phyloP scores from a whole-genome alignment of 179 eudicot genomes.

The Amaranthus tricolor region DNA sequence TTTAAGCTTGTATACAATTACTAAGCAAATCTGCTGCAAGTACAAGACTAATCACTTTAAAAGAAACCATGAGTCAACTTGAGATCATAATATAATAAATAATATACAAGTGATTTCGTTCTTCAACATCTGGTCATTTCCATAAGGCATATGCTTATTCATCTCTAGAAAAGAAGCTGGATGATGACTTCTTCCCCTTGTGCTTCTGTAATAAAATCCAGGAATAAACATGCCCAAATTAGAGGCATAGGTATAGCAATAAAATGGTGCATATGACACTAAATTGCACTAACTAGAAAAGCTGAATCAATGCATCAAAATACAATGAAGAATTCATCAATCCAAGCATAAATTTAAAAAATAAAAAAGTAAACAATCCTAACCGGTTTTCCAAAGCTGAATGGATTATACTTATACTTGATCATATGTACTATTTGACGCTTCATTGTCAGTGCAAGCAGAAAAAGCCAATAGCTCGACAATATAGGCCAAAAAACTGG shows the following conservation, averaged over 20 bases:
- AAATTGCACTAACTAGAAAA: background rate
- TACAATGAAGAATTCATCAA: background rate
- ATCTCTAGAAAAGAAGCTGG: conserved; percentile 15
- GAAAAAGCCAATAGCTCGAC: conserved; percentile 55
- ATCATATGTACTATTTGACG: conserved; percentile 54
- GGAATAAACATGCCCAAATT: background rate
- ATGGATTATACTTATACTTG: conserved; percentile 48
- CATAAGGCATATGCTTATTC: conserved; percentile 1
- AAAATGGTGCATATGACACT: conserved; percentile 1
- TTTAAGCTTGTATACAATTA: conserved; percentile 21
- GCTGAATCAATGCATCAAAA: background rate
- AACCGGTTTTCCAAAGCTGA: conserved; percentile 41
- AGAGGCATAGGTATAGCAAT: background rate
- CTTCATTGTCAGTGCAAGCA: conserved; percentile 44
- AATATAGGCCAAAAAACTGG: conserved; percentile 70
- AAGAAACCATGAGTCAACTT: conserved; percentile 7
- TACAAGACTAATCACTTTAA: conserved; percentile 9
- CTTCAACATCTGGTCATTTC: conserved; percentile 9
- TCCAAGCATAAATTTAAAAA: background rate
- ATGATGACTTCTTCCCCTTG: conserved; percentile 15
- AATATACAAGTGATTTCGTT: background rate
- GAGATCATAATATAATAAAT: conserved; percentile 3
- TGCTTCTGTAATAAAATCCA: conserved; percentile 18
- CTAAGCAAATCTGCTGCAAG: conserved; percentile 4
- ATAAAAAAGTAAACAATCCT: conserved; percentile 2